Evolutionary conservation across 2,329 filamentous ascomycete species (phyloP), one percentile per base, ranked within the genome.

Genomic region (Colletotrichum ledebouriae): DNA sequence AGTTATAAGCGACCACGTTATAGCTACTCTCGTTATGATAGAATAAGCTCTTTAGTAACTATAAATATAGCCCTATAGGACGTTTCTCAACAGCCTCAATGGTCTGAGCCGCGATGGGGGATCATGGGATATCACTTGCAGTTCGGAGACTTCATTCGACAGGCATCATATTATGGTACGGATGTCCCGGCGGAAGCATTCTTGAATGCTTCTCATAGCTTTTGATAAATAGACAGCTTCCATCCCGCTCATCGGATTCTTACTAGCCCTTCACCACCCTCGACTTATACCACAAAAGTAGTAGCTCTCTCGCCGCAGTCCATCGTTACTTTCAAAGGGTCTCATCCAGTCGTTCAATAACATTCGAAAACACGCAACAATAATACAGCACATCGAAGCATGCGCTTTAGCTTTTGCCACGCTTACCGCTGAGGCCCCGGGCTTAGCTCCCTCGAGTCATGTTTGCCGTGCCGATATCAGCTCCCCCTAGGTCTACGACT

Each of bases 401-500:
- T n/a, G 63, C 13, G 13, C 69, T 12, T 11, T 66, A 22, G 60
- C 57, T 4, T 47, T 70, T n/a, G 69, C 69, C 11, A 47, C 66
- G 9, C 15, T 53, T 15, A 47, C 66, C n/a, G 39, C 61, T 12
- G 69, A 65, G 33, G 47, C 29, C 22, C 47, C 15, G 25, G 25
- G 47, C 13, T 25, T 52, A 1, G 69, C 37, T 9, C 59, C 52
- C 1, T 39, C 58, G 15, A 59, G 47, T n/a, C 47, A 53, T 49
- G 53, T 63, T 15, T 42, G 65, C 29, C 62, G 70, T 17, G 63
- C 71, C 4, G 70, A 29, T 7, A 39, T 42, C 29, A 41, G 72
- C 3, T 59, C 57, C 1, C 76, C 76, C 59, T 63, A 71, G n/a
- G 65, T 76, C 15, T 76, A 75, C 41, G 75, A 73, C 52, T 76